Base-by-base conservation (phyloP, 2,329 filamentous ascomycete genomes). In the Lasiodiplodia gonubiensis region DNA sequence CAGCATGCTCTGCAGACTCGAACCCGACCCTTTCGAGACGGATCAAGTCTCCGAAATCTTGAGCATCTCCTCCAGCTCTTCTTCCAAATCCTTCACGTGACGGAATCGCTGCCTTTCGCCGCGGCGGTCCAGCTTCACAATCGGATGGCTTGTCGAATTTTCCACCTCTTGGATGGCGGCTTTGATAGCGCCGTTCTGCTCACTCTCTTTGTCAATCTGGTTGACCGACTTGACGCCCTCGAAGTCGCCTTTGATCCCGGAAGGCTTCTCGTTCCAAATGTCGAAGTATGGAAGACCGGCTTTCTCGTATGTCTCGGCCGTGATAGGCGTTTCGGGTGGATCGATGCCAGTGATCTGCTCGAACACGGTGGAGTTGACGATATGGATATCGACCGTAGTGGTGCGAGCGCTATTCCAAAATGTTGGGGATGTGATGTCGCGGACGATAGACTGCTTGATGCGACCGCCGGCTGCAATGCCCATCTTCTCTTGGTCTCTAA, bases 391-490 rank as follows among this genome's bases (percentile, higher is more conserved):
- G 70, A 82, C 74, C 46, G 78, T 71, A 25, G 70, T 76, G 16
- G 74, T 73, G 35, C 66, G 60, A 1, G 68, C 61, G 0, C 61
- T 42, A 54, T 82, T 73, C 80, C 79, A 82, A 2, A 1, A n/a
- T 30, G 4, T 33, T 51, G 10, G 39, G 27, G 4, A 14, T 18
- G n/a, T 57, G 30, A 8, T 55, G 67, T 83, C 80, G 11, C 65
- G 27, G 0, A 72, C 18, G 61, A 83, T 81, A 10, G 71, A 71
- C 69, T 84, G 81, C 12, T 76, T 76, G 67, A 83, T 82, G 27
- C 76, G 72, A 0, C 81, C 81, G 4, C 80, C 81, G 10, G 78
- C 75, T 3, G 79, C 78, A 30, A 83, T 61, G 25, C 73, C 75
- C 77, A 83, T 80, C 55, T 73, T 39, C n/a, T 70, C 30, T 69